Evolutionary conservation across 179 eudicot genomes (phyloP).

Genomic region (Drosera spatulata): DNA sequence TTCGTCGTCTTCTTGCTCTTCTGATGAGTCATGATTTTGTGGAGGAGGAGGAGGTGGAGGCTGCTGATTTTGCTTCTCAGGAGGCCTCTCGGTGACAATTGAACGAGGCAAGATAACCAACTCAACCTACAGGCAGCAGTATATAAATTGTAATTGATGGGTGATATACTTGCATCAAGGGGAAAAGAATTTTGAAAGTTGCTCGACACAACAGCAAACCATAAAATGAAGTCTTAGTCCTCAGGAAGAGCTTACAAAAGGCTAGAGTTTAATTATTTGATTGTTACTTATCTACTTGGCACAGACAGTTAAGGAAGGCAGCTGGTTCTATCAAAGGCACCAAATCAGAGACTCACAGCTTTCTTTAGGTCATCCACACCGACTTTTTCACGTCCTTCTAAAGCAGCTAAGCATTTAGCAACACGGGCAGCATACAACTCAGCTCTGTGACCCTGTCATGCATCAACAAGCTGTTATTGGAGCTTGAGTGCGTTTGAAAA

Average conservation of each 20-base stretch:
- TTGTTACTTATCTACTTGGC: too few species aligned
- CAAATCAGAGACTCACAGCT: slow-evolving; percentile 44
- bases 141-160: not conserved
- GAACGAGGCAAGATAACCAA: slow-evolving; percentile 98
- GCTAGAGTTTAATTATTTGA: too few species aligned
- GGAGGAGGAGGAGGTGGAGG: slow-evolving; percentile 99
- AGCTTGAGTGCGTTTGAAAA: not conserved
- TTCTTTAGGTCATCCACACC: slow-evolving; percentile 88
- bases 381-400: slow-evolving; percentile 97
- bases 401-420: slow-evolving; percentile 89
- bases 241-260: too few species aligned
- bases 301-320: too few species aligned
- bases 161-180: too few species aligned
- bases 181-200: too few species aligned
- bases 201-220: too few species aligned
- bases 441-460: slow-evolving; percentile 92
- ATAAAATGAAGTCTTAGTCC: too few species aligned
- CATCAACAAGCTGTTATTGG: not conserved
- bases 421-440: slow-evolving; percentile 95
- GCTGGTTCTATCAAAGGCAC: too few species aligned
- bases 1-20: slow-evolving; percentile 58
- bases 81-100: slow-evolving; percentile 60
- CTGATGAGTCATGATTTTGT: slow-evolving; percentile 82
- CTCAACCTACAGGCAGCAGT: slow-evolving; percentile 60
- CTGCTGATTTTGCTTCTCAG: slow-evolving; percentile 77